Evolutionary conservation across 192 early-diverging fungal species (phyloP), one percentile per base, ranked within the genome.

Genomic region (Linnemannia elongata): DNA sequence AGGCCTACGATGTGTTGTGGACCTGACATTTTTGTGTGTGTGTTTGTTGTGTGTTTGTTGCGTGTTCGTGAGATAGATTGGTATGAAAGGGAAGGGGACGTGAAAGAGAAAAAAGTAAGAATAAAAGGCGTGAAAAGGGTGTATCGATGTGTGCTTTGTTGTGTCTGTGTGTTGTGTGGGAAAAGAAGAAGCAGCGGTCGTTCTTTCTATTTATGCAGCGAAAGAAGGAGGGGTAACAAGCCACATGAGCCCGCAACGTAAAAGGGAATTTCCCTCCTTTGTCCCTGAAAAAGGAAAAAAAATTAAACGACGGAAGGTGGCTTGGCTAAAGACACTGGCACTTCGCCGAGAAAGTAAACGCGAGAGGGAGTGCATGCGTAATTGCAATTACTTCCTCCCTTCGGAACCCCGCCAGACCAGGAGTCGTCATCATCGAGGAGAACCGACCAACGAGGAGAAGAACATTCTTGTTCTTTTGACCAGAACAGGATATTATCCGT

Each of bases 1-100:
- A 80, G 60, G 38, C 82, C 82, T 35, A 83, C 44, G n/a, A 54
- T 24, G 24, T 72, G 78, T 3, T 49, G 69, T 18, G 42, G 36
- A 30, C 41, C 39, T 17, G 75, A 44, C 75, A 77, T 77, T 24
- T 52, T 36, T 60, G 20, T 57, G 47, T 39, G 33, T n/a, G 20
- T 72, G 4, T 9, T 24, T 63, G 30, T n/a, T 33, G 63, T 20
- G 33, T 30, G 63, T 24, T 13, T 39, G 36, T 8, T 39, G 39
- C n/a, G 5, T 42, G 12, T 33, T 17, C 30, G 66, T 69, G 66
- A 35, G 12, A 72, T 27, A 39, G n/a, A 1, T 9, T 9, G 22
- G 35, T 15, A 35, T 7, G 63, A 63, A 66, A 15, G 9, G 38
- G 17, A n/a, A 24, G 38, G 6, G 17, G 22, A 41, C 27, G 33